Evolutionary conservation across 108 stramenopile genomes (phyloP).

Genomic region (Aurantiochytrium sp.): DNA sequence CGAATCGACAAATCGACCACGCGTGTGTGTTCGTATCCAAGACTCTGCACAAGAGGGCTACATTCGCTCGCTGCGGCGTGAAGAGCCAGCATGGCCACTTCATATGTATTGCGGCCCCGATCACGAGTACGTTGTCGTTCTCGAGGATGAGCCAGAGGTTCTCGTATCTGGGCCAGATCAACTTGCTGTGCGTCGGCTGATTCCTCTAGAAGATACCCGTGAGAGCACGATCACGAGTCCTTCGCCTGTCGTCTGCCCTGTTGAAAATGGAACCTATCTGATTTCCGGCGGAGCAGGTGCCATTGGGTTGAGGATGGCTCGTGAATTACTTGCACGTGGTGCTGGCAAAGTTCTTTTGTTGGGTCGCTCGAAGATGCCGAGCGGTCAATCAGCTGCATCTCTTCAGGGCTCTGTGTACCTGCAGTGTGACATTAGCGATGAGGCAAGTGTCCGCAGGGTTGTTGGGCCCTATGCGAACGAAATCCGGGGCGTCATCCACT

Average conservation of each 20-base stretch:
- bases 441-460: not conserved
- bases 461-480: not conserved
- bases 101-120: not conserved
- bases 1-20: not conserved
- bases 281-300: not conserved
- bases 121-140: not conserved
- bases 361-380: not conserved
- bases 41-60: not conserved
- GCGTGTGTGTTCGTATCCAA: not conserved
- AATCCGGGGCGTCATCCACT: not conserved
- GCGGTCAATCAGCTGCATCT: not conserved
- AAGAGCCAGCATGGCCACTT: not conserved
- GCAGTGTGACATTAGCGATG: not conserved
- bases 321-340: not conserved
- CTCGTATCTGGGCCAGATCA: not conserved
- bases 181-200: not conserved
- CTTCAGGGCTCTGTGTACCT: not conserved
- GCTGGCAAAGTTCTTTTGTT: not conserved
- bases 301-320: not conserved
- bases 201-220: not conserved
- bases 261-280: not conserved
- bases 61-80: not conserved
- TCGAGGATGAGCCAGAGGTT: not conserved
- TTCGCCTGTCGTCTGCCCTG: not conserved
- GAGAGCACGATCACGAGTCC: too few relatives aligned